Evolutionary conservation across 2,329 filamentous ascomycete species (phyloP).

Genomic region (Ophioceras dolichostomum): DNA sequence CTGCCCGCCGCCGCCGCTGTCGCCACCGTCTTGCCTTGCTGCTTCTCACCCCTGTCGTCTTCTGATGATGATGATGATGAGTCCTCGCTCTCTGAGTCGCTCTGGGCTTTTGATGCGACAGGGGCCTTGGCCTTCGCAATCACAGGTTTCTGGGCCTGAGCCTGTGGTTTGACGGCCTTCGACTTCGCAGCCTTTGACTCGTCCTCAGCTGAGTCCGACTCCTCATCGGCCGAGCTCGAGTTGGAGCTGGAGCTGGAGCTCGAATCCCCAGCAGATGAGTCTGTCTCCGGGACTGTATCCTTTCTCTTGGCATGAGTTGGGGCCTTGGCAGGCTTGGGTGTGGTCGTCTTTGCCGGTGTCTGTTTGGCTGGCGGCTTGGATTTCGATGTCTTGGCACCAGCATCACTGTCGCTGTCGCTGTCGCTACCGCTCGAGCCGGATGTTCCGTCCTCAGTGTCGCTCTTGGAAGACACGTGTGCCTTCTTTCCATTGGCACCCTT

Average conservation of each 20-base stretch:
- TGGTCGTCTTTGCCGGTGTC: constrained; percentile 6
- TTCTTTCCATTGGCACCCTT: too few relatives aligned
- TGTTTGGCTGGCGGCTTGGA: constrained; percentile 5
- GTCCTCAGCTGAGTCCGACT: constrained; percentile 7
- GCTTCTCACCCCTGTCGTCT: neutral
- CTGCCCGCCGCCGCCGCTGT: too few relatives aligned
- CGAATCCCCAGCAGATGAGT: constrained; percentile 7
- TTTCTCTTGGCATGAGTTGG: too few relatives aligned
- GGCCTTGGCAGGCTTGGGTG: constrained; percentile 3
- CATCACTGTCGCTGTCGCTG: constrained; percentile 11
- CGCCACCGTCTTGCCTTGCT: neutral
- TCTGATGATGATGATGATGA: constrained; percentile 1
- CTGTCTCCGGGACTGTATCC: constrained; percentile 6
- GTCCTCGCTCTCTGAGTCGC: too few relatives aligned
- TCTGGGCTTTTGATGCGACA: too few relatives aligned
- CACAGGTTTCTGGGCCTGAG: too few relatives aligned
- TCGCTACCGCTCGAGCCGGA: constrained; percentile 10
- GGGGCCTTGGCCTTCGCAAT: too few relatives aligned
- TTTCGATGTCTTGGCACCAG: constrained; percentile 7
- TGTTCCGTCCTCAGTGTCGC: constrained; percentile 4
- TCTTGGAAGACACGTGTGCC: constrained; percentile 6
- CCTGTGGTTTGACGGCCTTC: constrained; percentile 5
- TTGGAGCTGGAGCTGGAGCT: constrained; percentile 6
- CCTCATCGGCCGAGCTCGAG: constrained; percentile 7
- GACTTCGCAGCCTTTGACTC: constrained; percentile 4